phyloP scores from a whole-genome alignment of 768 basidiomycete species.

The Serendipita sp. region DNA sequence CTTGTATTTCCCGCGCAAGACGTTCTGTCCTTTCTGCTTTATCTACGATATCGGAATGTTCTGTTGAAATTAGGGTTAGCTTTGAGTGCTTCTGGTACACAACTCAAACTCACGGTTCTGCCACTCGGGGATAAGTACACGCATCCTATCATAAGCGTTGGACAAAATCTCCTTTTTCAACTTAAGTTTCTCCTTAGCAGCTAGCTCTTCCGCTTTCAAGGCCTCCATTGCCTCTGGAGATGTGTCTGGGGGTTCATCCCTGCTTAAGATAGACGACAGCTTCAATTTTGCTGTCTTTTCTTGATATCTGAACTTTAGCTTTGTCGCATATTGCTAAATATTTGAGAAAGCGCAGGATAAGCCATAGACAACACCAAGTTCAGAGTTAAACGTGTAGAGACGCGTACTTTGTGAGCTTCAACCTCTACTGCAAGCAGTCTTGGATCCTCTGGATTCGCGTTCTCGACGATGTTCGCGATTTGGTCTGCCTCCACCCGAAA shows the following conservation, averaged over 20 bases:
- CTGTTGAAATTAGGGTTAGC: not conserved
- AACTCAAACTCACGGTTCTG: not conserved
- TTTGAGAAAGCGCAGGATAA: not conserved
- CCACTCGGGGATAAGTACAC: slow-evolving; percentile 5
- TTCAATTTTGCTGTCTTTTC: not conserved
- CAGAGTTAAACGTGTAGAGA: not conserved
- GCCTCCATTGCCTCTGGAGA: not conserved
- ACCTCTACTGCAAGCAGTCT: not conserved
- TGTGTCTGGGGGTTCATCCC: not conserved
- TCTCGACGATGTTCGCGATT: slow-evolving; percentile 1
- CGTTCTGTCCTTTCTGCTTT: not conserved
- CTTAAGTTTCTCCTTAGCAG: slow-evolving; percentile 1
- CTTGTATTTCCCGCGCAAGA: slow-evolving; percentile 54
- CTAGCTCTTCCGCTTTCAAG: not conserved
- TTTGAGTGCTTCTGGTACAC: not conserved
- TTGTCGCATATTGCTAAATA: not conserved
- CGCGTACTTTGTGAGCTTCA: slow-evolving; percentile 1
- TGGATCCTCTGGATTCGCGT: slow-evolving; percentile 1
- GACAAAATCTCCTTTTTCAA: not conserved
- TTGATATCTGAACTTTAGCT: slow-evolving; percentile 1
- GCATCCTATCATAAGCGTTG: not conserved
- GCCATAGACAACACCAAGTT: not conserved
- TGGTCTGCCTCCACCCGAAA: not conserved
- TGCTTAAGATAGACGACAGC: not conserved
- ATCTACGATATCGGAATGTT: not conserved